Base-by-base conservation (phyloP, 1,284 basidiomycete genomes). In the Rhizopogon parksii region DNA sequence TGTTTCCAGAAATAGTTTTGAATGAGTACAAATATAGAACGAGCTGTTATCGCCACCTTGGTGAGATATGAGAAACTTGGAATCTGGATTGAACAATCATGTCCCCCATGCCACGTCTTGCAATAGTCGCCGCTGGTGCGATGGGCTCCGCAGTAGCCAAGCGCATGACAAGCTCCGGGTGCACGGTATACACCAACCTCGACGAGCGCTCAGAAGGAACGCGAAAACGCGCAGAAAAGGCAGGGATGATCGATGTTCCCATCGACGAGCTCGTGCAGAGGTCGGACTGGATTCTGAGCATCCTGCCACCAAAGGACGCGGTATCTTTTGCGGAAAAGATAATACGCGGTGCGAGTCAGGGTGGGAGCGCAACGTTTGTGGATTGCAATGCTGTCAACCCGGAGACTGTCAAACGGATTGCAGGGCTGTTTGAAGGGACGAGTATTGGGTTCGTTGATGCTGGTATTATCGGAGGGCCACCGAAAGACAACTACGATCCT, bases 341-440 rank as follows among this genome's bases (percentile, higher is more conserved):
- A 53, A 4, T 32, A 4, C 11, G 4, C 4, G 30, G 30, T 11
- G 30, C 30, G 2, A 4, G 30, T 11, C 9, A 11, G 9, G 9
- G 27, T 32, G 30, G 30, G 4, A 32, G 30, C 11, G 4, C 30
- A 4, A 57, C 74, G 25, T 82, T 77, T 59, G 79, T 68, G n/a
- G 80, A 82, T 59, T 81, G 78, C 59, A 83, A 83, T 53, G 79
- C 80, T 5, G 72, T 82, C 40, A 79, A 68, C 59, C 76, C 79
- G 1, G 66, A 68, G 52, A 78, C 77, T 7, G 73, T 72, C 47
- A 74, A 75, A 59, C 62, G 56, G 27, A 78, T 83, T 39, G 72
- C 74, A 4, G 59, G 54, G 17, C 60, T 79, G 25, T 80, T 83
- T 56, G 46, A 57, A 6, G 68, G 62, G 3, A 68, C 68, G 2